phyloP scores from a whole-genome alignment of 164 flowering plant species.

The Malania oleifera region DNA sequence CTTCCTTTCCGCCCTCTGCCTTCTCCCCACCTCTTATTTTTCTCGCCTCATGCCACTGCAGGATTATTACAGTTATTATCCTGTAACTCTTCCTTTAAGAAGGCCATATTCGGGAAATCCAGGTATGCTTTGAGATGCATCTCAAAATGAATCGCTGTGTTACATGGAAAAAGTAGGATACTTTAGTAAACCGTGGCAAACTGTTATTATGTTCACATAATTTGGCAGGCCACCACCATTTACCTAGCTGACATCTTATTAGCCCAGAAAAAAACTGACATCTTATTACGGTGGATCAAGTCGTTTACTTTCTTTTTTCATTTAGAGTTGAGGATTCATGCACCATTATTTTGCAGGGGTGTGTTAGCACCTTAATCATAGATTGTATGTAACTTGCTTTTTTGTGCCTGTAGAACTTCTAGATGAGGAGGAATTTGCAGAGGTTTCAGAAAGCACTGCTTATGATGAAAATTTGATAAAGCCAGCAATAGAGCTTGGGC shows the following conservation, averaged over 20 bases:
- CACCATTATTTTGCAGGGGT: background rate
- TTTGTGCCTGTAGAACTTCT: slow-evolving; percentile 33
- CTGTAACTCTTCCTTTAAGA: slow-evolving; percentile 56
- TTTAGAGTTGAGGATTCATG: background rate
- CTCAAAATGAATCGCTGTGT: background rate
- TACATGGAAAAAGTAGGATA: background rate
- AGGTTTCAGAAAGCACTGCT: slow-evolving; percentile 15
- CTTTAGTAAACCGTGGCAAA: background rate
- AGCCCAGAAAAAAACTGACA: too few species aligned
- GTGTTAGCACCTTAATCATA: too few species aligned
- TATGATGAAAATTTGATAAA: slow-evolving; percentile 32
- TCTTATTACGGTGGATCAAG: background rate
- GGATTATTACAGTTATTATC: slow-evolving; percentile 62
- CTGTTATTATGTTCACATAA: background rate
- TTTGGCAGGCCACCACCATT: background rate
- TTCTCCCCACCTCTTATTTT: background rate
- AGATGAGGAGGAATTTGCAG: slow-evolving; percentile 50
- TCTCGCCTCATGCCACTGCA: slow-evolving; percentile 18
- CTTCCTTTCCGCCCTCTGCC: background rate
- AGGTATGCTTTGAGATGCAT: slow-evolving; percentile 28
- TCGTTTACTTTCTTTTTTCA: background rate
- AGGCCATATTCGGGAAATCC: slow-evolving; percentile 70
- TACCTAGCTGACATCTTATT: background rate
- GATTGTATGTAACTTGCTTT: background rate
- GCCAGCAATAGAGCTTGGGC: slow-evolving; percentile 41